A percentile compares a stretch with the other conserved stretches of the same genome.
Evolutionary conservation across 345 rosid genomes (phyloP).

Genomic region (Dipteronia dyeriana): DNA sequence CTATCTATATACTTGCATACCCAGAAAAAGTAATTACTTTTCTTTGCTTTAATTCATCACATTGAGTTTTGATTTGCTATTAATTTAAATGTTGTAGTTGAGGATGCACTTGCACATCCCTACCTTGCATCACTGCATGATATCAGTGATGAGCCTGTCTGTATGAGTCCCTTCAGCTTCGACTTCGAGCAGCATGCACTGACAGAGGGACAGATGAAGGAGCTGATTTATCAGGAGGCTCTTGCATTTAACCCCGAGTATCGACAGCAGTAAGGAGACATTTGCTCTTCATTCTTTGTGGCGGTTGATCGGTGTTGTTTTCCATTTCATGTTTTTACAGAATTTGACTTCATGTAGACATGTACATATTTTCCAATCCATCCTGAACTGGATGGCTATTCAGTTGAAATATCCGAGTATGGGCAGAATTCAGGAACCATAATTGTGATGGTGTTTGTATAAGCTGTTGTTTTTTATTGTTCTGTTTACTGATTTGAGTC

Average conservation of each 20-base stretch:
- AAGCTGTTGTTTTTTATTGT: conserved; percentile 6
- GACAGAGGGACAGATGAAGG: conserved; percentile 78
- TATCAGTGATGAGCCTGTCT: conserved; percentile 73
- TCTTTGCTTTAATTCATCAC: not conserved
- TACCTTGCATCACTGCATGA: conserved; percentile 64
- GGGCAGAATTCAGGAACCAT: conserved; percentile 31
- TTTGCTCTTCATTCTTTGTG: conserved; percentile 14
- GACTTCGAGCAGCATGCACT: conserved; percentile 75
- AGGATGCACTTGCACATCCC: conserved; percentile 86
- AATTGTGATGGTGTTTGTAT: conserved; percentile 38
- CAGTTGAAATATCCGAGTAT: conserved; percentile 22
- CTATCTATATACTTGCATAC: not conserved
- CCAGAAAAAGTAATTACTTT: not conserved
- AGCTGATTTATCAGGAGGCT: conserved; percentile 74
- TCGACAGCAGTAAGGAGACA: conserved; percentile 29
- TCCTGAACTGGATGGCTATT: conserved; percentile 33
- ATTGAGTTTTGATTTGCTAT: not conserved
- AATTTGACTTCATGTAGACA: conserved; percentile 22
- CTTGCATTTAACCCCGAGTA: conserved; percentile 86
- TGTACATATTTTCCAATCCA: conserved; percentile 47
- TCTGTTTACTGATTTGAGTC: not conserved
- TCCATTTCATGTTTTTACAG: conserved; percentile 10
- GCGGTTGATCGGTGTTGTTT: conserved; percentile 24
- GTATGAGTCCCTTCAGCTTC: conserved; percentile 66
- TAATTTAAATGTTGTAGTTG: conserved; percentile 43